Evolutionary conservation across 192 early-diverging fungal genomes (phyloP).

Genomic region (Chytriomyces sp.): DNA sequence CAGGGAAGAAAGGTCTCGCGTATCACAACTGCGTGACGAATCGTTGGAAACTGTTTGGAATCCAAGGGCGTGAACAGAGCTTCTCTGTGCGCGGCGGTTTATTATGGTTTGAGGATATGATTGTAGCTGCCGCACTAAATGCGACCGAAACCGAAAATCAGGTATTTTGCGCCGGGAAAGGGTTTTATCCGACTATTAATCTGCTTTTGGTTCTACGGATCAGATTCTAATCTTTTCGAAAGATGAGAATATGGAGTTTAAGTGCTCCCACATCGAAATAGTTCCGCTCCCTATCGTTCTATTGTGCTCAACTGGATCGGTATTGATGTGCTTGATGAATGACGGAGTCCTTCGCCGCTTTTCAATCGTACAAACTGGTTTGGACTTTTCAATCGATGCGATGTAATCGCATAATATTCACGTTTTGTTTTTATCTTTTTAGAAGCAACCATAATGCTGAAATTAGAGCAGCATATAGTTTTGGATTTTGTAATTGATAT

Average conservation of each 20-base stretch:
- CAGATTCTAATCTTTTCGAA: slow-evolving; percentile 76
- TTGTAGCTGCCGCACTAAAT: slow-evolving; percentile 72
- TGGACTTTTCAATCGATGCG: background rate
- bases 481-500: slow-evolving; percentile 57
- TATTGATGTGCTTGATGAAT: slow-evolving; percentile 64
- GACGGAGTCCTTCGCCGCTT: slow-evolving; percentile 68
- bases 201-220: background rate
- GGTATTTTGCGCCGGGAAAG: slow-evolving; percentile 31
- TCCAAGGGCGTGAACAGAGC: slow-evolving; percentile 76
- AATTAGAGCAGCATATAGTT: slow-evolving; percentile 58
- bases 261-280: slow-evolving; percentile 63
- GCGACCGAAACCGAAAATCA: slow-evolving; percentile 36
- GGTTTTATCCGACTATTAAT: slow-evolving; percentile 10
- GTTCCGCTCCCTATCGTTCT: slow-evolving; percentile 54
- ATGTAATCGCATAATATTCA: background rate
- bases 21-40: slow-evolving; percentile 73
- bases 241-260: slow-evolving; percentile 73
- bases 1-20: slow-evolving; percentile 82
- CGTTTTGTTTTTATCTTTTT: background rate
- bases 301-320: slow-evolving; percentile 59
- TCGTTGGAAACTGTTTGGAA: slow-evolving; percentile 91
- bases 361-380: slow-evolving; percentile 34
- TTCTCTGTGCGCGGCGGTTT: slow-evolving; percentile 73
- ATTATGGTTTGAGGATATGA: slow-evolving; percentile 71
- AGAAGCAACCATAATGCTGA: slow-evolving; percentile 35